phyloP scores from a whole-genome alignment of 2,329 filamentous ascomycete species.

The Pseudogymnoascus sp. region DNA sequence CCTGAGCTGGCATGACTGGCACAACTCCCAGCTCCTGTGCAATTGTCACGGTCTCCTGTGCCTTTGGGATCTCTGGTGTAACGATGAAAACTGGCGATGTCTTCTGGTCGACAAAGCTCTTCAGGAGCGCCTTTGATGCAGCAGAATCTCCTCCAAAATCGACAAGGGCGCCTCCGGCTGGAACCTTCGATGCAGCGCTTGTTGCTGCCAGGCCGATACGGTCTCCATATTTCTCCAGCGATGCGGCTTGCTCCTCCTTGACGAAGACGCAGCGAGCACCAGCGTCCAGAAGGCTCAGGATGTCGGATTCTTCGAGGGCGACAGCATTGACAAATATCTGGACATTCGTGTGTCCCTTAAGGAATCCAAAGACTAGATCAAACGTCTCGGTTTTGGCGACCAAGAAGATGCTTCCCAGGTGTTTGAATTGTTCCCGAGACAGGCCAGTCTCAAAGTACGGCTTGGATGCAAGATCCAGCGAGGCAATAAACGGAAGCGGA shows the following conservation, averaged over 20 bases:
- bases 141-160: constrained; percentile 34
- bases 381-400: constrained; percentile 35
- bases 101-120: constrained; percentile 22
- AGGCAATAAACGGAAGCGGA: constrained; percentile 56
- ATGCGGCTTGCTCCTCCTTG: constrained; percentile 57
- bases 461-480: constrained; percentile 44
- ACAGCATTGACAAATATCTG: constrained; percentile 72
- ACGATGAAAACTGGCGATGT: constrained; percentile 26
- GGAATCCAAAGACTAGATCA: constrained; percentile 32
- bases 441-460: constrained; percentile 40
- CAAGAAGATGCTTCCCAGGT: constrained; percentile 53
- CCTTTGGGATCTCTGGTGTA: constrained; percentile 14
- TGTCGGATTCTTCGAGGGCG: constrained; percentile 57
- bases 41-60: constrained; percentile 18
- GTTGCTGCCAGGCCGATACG: constrained; percentile 44
- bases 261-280: constrained; percentile 85
- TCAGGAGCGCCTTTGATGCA: constrained; percentile 27
- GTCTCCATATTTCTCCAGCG: constrained; percentile 48
- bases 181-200: constrained; percentile 17
- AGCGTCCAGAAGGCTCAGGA: constrained; percentile 74
- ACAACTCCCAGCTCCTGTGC: constrained; percentile 41
- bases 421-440: constrained; percentile 48
- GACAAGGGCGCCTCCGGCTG: constrained; percentile 29
- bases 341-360: constrained; percentile 45
- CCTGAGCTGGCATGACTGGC: constrained; percentile 65